These are phyloP conservation scores for Nemophila menziesii DNA, from an alignment of 257 asterid species.

Conservation along the genomic window DNA sequence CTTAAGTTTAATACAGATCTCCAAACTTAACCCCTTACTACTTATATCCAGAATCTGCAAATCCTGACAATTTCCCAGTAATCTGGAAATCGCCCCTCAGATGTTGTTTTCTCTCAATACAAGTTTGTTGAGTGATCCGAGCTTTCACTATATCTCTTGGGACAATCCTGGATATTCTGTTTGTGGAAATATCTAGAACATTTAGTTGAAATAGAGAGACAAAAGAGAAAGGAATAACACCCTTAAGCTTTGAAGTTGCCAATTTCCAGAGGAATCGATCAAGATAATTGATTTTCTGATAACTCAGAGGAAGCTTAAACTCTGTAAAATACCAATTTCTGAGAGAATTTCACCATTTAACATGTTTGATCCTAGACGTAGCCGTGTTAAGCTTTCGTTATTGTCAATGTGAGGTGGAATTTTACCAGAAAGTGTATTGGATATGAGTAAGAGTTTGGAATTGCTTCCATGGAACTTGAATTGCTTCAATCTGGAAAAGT, in stretches of 20 bases:
- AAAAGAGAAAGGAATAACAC: slow-evolving; percentile 46
- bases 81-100: slow-evolving; percentile 38
- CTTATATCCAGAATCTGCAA: slow-evolving; percentile 61
- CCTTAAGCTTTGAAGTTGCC: slow-evolving; percentile 53
- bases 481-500: slow-evolving; percentile 43
- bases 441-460: slow-evolving; percentile 28
- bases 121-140: slow-evolving; percentile 46
- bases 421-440: slow-evolving; percentile 42
- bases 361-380: slow-evolving; percentile 49
- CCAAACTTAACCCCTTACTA: slow-evolving; percentile 33
- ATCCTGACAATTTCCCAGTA: slow-evolving; percentile 43
- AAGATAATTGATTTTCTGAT: slow-evolving; percentile 43
- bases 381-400: slow-evolving; percentile 41
- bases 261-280: slow-evolving; percentile 39
- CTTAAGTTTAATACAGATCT: slow-evolving; percentile 60
- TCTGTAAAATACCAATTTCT: slow-evolving; percentile 32
- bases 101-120: slow-evolving; percentile 38
- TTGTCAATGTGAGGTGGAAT: slow-evolving; percentile 54
- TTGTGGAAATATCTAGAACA: slow-evolving; percentile 52
- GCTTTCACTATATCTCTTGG: slow-evolving; percentile 46
- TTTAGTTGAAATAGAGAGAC: slow-evolving; percentile 35
- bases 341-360: slow-evolving; percentile 39
- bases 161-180: slow-evolving; percentile 40
- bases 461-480: slow-evolving; percentile 57
- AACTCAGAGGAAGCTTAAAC: slow-evolving; percentile 52